These are phyloP conservation scores for Leccinum longicurvipes DNA, from an alignment of 768 basidiomycete species.

Conservation along the genomic window DNA sequence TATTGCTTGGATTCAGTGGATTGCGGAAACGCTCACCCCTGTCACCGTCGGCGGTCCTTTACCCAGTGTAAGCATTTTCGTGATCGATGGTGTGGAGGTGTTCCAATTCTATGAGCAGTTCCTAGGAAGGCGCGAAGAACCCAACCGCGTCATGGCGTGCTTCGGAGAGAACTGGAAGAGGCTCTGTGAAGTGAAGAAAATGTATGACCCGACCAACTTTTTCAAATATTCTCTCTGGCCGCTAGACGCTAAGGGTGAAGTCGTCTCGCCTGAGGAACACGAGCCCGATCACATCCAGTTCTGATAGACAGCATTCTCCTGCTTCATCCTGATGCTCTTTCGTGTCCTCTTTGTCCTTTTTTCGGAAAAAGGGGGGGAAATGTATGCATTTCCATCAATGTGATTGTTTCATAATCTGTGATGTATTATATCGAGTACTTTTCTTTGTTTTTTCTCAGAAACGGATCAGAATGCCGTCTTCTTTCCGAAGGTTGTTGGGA, in stretches of 20 bases:
- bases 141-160: constrained; percentile 58
- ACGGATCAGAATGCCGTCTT: background rate
- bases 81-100: constrained; percentile 14
- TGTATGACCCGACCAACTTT: constrained; percentile 73
- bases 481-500: background rate
- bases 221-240: constrained; percentile 86
- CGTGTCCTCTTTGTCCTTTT: background rate
- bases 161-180: constrained; percentile 76
- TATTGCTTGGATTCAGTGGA: constrained; percentile 54
- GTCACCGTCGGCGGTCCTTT: constrained; percentile 77
- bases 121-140: constrained; percentile 66
- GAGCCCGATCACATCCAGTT: constrained; percentile 46
- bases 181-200: constrained; percentile 65
- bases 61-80: constrained; percentile 64
- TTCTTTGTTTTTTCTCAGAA: background rate
- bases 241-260: constrained; percentile 51
- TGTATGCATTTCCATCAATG: background rate
- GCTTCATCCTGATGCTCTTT: too few relatives aligned
- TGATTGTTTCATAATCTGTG: background rate
- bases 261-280: constrained; percentile 54
- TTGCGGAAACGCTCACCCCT: constrained; percentile 65
- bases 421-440: background rate
- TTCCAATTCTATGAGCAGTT: constrained; percentile 47
- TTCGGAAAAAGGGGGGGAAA: background rate
- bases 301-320: constrained; percentile 3